Conservation (phyloP, 257 asterid genomes). For the Ocimum tenuiflorum region DNA sequence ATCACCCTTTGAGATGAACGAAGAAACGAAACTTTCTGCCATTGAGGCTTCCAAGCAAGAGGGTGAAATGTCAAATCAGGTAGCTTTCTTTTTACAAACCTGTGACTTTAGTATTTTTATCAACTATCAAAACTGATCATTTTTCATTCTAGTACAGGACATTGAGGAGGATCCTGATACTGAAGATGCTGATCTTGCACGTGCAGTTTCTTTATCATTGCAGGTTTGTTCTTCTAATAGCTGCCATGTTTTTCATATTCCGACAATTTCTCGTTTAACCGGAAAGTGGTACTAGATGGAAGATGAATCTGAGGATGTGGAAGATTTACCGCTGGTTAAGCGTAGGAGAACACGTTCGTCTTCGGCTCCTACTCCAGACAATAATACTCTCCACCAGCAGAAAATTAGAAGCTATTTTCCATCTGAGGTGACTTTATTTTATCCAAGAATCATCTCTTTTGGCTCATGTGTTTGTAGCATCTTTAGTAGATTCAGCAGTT, state of each 20-base stretch:
- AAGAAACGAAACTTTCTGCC: conserved; percentile 95
- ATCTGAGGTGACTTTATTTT: conserved; percentile 46
- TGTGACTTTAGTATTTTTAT: conserved; percentile 3
- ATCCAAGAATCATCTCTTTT: no score
- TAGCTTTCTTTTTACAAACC: conserved; percentile 4
- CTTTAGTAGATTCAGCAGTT: neutral
- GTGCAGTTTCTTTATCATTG: conserved; percentile 67
- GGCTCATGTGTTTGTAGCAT: neutral
- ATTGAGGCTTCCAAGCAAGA: conserved; percentile 96
- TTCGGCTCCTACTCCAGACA: conserved; percentile 38
- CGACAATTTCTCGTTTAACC: conserved; percentile 23
- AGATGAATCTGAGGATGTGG: conserved; percentile 74
- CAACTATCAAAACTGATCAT: neutral
- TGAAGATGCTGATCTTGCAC: conserved; percentile 53
- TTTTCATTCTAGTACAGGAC: conserved; percentile 43
- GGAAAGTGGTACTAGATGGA: conserved; percentile 49
- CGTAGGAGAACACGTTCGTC: conserved; percentile 61
- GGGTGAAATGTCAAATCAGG: conserved; percentile 42
- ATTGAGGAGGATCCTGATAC: conserved; percentile 30
- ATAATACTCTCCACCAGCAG: conserved; percentile 28
- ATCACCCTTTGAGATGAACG: conserved; percentile 74
- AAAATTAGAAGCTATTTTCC: conserved; percentile 48
- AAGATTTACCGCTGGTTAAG: conserved; percentile 68
- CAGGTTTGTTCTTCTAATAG: conserved; percentile 36
- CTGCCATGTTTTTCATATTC: neutral